Base-by-base conservation (phyloP, 345 rosid genomes). In the Camelina neglecta region DNA sequence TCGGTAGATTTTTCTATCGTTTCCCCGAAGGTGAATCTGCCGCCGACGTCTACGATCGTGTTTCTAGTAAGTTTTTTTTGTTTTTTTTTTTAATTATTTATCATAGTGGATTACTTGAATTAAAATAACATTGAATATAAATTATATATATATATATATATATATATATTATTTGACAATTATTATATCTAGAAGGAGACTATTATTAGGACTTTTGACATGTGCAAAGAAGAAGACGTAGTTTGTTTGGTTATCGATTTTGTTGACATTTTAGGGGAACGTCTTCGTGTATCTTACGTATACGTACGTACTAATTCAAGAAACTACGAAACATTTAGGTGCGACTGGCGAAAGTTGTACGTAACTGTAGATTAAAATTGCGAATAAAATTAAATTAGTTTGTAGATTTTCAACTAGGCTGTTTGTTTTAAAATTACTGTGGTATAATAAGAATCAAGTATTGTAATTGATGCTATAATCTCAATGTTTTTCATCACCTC, bases 11-110 rank as follows among this genome's bases (percentile, higher is more conserved):
- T 79, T 94, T 81, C 78, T 94, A 85, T 69, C 85, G 98, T 29
- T 94, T 94, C 35, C 97, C 97, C 4, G 98, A 94, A 65, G 98
- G 98, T 67, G 98, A 94, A 80, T 94, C 98, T 38, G 98, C 97
- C 20, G 94, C 98, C 12, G 98, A 94, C 63, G 97, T 94, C 59
- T 94, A 84, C 36, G 98, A 94, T 73, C 97, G 97, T 1, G 93
- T 94, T 74, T 94, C 98, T 0, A 88, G 98, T 92, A 87, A 38
- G 87, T 69, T 7, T 35, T 35, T 7, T 7, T 7, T 7, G 7
- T 29, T 26, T 26, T 7, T 7, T 7, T 35, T 29, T 26, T 26
- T 3, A 26, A 24, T 24, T 26, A 29, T 29, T 29, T 29, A 29
- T 4, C 4, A 29, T 29, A 29, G 5, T 29, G 31, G 31, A 29